Evolutionary conservation across 129 eudicot species (phyloP), one percentile per base, ranked within the genome.

Genomic region (Artemisia tridentata): DNA sequence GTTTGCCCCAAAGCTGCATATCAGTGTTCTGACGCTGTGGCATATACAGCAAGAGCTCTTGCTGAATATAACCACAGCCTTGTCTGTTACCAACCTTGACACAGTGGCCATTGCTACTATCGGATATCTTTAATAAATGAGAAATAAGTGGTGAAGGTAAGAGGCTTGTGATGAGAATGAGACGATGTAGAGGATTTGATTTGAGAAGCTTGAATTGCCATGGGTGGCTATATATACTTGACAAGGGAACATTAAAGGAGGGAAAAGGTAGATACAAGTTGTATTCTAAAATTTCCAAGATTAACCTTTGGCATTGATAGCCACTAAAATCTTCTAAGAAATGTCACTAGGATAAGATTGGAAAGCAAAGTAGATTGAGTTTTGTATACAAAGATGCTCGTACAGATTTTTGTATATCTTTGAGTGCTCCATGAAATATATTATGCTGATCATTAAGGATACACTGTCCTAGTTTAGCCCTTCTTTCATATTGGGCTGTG

Each of bases 1-100:
- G 74, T 87, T 84, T 18, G 89, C 93, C 46, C 93, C 93, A 54
- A 81, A 84, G 78, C 87, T 84, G 23, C 71, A 71, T 69, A 87
- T 79, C 4, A 87, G 56, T 51, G 56, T 51, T 16, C 18, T 51
- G n/a, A 51, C 17, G 12, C 18, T 51, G 56, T 51, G 17, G 17
- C 18, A 51, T 15, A 51, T 14, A 51, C 56, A 51, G 18, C 56
- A 51, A 51, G 56, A 51, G 17, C 56, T 51, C 56, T 51, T 51
- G 56, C 56, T 51, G 56, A 51, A 51, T 14, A 51, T 51, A 51
- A 51, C 56, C n/a, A 51, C 56, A 14, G 8, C 56, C n/a, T 51
- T 51, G 7, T 51, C 56, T 51, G 56, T 51, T 51, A 51, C 56
- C 56, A 51, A 51, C 17, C 56, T 51, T 51, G 56, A 12, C 18